Conservation (phyloP, 2,329 filamentous ascomycete species). For the Bipolaris victoriae region DNA sequence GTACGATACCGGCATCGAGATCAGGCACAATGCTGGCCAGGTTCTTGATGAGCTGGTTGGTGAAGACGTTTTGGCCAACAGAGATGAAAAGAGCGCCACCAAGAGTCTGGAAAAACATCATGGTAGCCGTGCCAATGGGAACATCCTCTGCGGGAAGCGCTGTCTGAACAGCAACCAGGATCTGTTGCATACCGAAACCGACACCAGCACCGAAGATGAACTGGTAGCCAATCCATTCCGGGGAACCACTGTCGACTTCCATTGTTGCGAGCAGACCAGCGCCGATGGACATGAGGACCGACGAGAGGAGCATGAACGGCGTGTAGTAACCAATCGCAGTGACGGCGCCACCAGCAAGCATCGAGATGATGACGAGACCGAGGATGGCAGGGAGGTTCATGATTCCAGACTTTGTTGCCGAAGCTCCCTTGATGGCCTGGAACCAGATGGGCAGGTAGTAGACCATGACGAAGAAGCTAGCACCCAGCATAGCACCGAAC, state of each 20-base stretch:
- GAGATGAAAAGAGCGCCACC: slow-evolving; percentile 58
- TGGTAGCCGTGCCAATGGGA: slow-evolving; percentile 55
- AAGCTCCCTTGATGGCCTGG: slow-evolving; percentile 57
- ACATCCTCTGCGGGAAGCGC: slow-evolving; percentile 52
- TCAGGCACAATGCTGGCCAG: slow-evolving; percentile 47
- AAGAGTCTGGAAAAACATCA: slow-evolving; percentile 57
- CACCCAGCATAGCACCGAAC: slow-evolving; percentile 53
- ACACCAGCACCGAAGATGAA: slow-evolving; percentile 52
- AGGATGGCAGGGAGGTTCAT: slow-evolving; percentile 57
- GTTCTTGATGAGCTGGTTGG: slow-evolving; percentile 55
- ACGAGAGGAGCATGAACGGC: slow-evolving; percentile 54
- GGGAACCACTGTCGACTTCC: slow-evolving; percentile 44
- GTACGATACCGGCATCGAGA: slow-evolving; percentile 52
- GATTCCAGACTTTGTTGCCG: slow-evolving; percentile 56
- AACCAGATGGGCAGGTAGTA: slow-evolving; percentile 58
- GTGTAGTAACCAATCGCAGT: slow-evolving; percentile 57
- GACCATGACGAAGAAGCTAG: slow-evolving; percentile 52
- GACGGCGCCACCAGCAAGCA: slow-evolving; percentile 49
- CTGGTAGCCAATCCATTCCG: slow-evolving; percentile 51
- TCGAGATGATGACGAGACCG: slow-evolving; percentile 52
- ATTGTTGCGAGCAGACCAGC: slow-evolving; percentile 56
- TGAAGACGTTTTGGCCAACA: slow-evolving; percentile 59
- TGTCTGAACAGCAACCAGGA: slow-evolving; percentile 55
- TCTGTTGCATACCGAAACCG: slow-evolving; percentile 57
- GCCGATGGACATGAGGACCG: slow-evolving; percentile 54